phyloP scores from a whole-genome alignment of 2,329 filamentous ascomycete species.

The Pleurostoma richardsiae region DNA sequence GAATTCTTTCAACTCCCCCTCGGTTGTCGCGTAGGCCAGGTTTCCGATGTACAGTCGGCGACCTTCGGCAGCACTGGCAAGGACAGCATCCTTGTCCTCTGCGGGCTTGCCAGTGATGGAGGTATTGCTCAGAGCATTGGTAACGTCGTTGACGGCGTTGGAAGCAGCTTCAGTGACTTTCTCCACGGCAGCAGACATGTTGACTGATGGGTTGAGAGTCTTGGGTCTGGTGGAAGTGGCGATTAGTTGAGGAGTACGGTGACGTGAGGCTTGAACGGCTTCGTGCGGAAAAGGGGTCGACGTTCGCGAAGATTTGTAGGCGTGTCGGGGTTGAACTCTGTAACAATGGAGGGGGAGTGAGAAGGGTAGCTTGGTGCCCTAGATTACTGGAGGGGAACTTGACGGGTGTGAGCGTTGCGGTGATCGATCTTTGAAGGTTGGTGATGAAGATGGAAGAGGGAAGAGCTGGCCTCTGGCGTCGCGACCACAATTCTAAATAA shows the following conservation, averaged over 20 bases:
- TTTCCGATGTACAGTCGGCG: conserved; percentile 99
- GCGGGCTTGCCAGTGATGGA: conserved; percentile 54
- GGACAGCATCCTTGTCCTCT: conserved; percentile 73
- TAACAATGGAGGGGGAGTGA: conserved; percentile 59
- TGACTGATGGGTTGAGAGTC: conserved; percentile 38
- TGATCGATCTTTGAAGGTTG: conserved; percentile 24
- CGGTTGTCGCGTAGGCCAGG: conserved; percentile 99
- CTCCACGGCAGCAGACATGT: conserved; percentile 81
- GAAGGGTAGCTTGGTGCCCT: conserved; percentile 90
- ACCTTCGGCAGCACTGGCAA: conserved; percentile 96
- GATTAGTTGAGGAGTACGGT: conserved; percentile 30
- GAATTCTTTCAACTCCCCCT: conserved; percentile 99
- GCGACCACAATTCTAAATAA: conserved; percentile 26
- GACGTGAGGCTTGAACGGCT: conserved; percentile 30
- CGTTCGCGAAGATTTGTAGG: conserved; percentile 27
- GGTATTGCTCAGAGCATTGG: conserved; percentile 68
- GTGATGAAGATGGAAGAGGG: conserved; percentile 25
- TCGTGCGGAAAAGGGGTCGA: conserved; percentile 23
- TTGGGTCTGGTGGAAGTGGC: conserved; percentile 33
- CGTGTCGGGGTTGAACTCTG: conserved; percentile 59
- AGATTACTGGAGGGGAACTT: conserved; percentile 44
- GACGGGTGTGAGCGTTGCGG: conserved; percentile 30
- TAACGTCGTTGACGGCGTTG: conserved; percentile 73
- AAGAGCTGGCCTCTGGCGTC: conserved; percentile 19
- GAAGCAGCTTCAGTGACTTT: conserved; percentile 53